Percentiles rank a stretch among this genome's conserved stretches.
phyloP scores from a whole-genome alignment of 768 basidiomycete genomes.

The Phaeotremella fagi region DNA sequence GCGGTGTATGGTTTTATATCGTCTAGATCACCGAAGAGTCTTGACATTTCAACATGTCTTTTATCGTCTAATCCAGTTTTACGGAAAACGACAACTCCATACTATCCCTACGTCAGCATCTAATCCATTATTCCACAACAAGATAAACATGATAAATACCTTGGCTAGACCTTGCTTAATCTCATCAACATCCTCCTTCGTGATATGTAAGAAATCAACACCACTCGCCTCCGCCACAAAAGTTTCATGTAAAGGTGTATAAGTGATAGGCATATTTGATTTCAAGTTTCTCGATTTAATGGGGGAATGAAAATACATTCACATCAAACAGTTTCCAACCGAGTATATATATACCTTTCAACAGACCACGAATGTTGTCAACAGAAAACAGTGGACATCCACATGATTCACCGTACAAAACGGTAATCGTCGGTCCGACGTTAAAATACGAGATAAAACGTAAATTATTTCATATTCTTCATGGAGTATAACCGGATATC shows the following conservation, averaged over 20 bases:
- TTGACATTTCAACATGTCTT: slow-evolving; percentile 21
- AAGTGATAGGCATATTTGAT: background rate
- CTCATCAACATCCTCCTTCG: slow-evolving; percentile 19
- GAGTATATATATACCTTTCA: no score
- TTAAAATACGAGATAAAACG: no score
- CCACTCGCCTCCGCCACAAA: slow-evolving; percentile 16
- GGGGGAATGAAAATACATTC: no score
- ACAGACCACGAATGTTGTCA: no score
- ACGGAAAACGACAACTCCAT: slow-evolving; percentile 16
- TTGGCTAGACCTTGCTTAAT: slow-evolving; percentile 29
- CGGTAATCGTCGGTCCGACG: no score
- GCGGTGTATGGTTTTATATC: slow-evolving; percentile 15
- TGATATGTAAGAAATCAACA: slow-evolving; percentile 16
- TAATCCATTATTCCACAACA: background rate
- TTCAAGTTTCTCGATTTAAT: background rate
- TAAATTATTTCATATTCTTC: no score
- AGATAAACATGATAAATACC: slow-evolving; percentile 1
- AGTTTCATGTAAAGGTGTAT: slow-evolving; percentile 7
- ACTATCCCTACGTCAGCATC: slow-evolving; percentile 2
- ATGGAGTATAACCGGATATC: no score
- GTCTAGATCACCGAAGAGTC: slow-evolving; percentile 19
- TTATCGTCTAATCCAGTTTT: slow-evolving; percentile 15
- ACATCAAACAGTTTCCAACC: no score
- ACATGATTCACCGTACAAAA: no score
- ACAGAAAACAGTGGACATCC: no score